Evolutionary conservation across 495 filamentous ascomycete species (phyloP).

Genomic region (Friedmanniomyces simplex): DNA sequence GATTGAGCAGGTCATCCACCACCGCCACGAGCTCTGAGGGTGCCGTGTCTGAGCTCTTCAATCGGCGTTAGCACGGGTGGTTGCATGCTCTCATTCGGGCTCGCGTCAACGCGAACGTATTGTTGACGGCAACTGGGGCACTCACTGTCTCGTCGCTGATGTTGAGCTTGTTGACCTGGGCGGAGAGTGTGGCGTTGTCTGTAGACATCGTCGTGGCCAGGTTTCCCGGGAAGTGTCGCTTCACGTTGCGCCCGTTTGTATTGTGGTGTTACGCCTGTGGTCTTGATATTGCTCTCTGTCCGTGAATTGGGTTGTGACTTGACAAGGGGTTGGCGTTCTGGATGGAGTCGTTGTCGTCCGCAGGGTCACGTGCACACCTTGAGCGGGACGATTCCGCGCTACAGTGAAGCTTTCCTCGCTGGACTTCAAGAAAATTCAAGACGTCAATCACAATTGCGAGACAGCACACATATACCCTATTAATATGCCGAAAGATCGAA

Average conservation of each 20-base stretch:
- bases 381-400: neutral
- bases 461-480: neutral
- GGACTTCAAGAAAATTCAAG: neutral
- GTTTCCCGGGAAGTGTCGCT: too few relatives aligned
- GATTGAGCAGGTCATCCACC: conserved; percentile 75
- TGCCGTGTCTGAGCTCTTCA: conserved; percentile 5
- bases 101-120: neutral
- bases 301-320: too few relatives aligned
- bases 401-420: neutral
- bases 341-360: neutral
- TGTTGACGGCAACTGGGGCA: neutral
- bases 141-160: conserved; percentile 6
- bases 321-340: neutral
- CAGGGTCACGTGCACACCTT: neutral
- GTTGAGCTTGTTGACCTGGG: conserved; percentile 18
- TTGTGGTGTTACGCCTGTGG: too few relatives aligned
- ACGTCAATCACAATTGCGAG: neutral
- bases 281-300: too few relatives aligned
- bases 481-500: conserved; percentile 26
- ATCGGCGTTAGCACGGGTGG: neutral
- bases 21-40: conserved; percentile 58
- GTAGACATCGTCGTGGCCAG: conserved; percentile 5
- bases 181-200: conserved; percentile 8
- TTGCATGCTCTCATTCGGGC: neutral
- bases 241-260: too few relatives aligned